Evolutionary conservation across 805 yeast species (phyloP), one percentile per base, ranked within the genome.

Genomic region (Metschnikowia aberdeeniae): DNA sequence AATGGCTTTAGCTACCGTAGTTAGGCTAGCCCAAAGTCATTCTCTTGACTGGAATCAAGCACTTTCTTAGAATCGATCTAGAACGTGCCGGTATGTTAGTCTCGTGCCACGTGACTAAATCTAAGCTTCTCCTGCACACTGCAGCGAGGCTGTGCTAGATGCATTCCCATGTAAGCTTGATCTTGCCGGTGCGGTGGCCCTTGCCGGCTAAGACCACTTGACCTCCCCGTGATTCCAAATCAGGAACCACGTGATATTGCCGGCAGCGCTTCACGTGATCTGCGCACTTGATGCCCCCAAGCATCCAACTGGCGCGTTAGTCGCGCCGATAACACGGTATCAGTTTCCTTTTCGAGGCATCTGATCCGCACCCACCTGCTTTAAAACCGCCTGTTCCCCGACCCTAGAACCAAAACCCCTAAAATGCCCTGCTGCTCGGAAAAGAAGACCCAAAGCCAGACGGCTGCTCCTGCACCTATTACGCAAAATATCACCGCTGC

Each of bases 361-460:
- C 35, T 17, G 48, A 46, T 51, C 54, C 54, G 43, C 19, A 36
- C 28, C 13, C 27, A 24, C n/a, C 33, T 29, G 26, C 22, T 17
- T 42, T 41, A 31, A 34, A 19, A 17, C 12, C 20, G 12, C 30
- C 36, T 27, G 14, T 24, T 35, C 24, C 32, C 33, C 12, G 32
- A 13, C 20, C n/a, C 39, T 24, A 22, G 8, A 32, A 42, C 45
- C 17, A 27, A 33, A 12, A 12, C 32, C 38, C 50, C n/a, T n/a
- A n/a, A 11, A 41, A 54, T 52, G 54, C 40, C 62, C 22, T 44
- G 57, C 34, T 50, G 60, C 40, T 50, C 55, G 29, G 40, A 52
- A 31, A 52, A 46, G 14, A 17, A 35, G 20, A 6, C 28, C 11
- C 32, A 35, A 17, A 9, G 6, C 32, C 40, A 37, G 10, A 6